These are phyloP conservation scores for Tympanopsis confertula DNA, from an alignment of 2,329 filamentous ascomycete species.

Conservation along the genomic window DNA sequence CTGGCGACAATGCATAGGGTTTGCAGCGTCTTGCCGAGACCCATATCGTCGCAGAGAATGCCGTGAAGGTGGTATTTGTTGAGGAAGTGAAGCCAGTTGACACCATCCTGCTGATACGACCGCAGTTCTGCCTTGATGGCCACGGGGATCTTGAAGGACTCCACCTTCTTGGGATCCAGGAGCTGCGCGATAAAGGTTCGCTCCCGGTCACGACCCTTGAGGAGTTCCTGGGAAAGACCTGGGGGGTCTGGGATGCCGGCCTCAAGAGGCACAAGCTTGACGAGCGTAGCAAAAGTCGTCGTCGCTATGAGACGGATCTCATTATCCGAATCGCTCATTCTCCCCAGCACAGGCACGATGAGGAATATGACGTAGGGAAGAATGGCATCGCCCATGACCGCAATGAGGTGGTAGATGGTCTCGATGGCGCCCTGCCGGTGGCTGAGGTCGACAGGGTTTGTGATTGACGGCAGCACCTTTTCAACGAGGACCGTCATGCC, in stretches of 20 bases:
- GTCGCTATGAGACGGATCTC: constrained; percentile 90
- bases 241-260: constrained; percentile 95
- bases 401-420: constrained; percentile 90
- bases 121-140: constrained; percentile 93
- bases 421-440: constrained; percentile 90
- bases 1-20: constrained; percentile 96
- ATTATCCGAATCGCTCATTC: constrained; percentile 97
- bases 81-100: constrained; percentile 96
- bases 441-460: constrained; percentile 76
- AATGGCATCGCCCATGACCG: constrained; percentile 94
- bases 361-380: constrained; percentile 97
- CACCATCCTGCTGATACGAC: constrained; percentile 95
- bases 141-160: constrained; percentile 84
- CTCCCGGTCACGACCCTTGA: constrained; percentile 85
- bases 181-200: constrained; percentile 95
- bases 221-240: constrained; percentile 74
- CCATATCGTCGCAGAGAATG: constrained; percentile 98
- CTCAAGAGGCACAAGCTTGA: constrained; percentile 92
- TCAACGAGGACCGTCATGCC: constrained; percentile 95
- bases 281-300: constrained; percentile 90
- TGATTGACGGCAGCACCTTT: constrained; percentile 82
- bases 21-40: constrained; percentile 91
- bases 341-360: constrained; percentile 87
- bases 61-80: constrained; percentile 97
- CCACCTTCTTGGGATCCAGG: constrained; percentile 91